Percentiles rank a stretch among this genome's conserved stretches.
These are phyloP conservation scores for Rubroshorea leprosula DNA, from an alignment of 345 rosid genomes.

Conservation along the genomic window DNA sequence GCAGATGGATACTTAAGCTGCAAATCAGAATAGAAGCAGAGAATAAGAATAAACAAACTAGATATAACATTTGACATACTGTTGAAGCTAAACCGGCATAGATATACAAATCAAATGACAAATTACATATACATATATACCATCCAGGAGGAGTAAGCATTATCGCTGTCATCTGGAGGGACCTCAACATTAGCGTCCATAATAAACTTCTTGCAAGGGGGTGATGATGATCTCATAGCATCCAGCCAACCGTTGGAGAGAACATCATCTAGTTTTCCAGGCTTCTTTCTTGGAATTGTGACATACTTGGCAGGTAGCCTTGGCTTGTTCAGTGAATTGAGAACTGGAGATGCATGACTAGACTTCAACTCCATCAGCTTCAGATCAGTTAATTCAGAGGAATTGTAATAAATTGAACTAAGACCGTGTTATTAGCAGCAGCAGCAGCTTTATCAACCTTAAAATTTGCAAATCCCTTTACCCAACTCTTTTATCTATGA, in stretches of 20 bases:
- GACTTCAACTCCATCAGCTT: conserved; percentile 61
- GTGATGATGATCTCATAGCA: conserved; percentile 93
- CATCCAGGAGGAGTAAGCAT: conserved; percentile 68
- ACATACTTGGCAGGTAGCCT: conserved; percentile 50
- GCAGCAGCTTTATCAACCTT: conserved; percentile 14
- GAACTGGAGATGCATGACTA: conserved; percentile 64
- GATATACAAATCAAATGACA: background rate
- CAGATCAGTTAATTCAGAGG: conserved; percentile 20
- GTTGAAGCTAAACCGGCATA: too few species aligned
- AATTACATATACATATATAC: conserved; percentile 25
- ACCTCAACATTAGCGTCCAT: conserved; percentile 49
- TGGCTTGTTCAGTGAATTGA: conserved; percentile 53
- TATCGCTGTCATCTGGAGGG: conserved; percentile 54
- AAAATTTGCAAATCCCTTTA: conserved; percentile 20
- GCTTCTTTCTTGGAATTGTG: conserved; percentile 48
- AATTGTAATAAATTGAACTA: conserved; percentile 5
- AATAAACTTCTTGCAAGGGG: conserved; percentile 71
- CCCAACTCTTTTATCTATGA: conserved; percentile 84
- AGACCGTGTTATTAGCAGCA: conserved; percentile 2
- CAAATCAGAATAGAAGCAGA: conserved; percentile 1
- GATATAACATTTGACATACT: too few species aligned
- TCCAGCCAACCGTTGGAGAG: conserved; percentile 85
- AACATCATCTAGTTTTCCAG: conserved; percentile 74
- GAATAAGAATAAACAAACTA: too few species aligned
- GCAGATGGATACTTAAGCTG: conserved; percentile 92